Conservation (phyloP, 176 grass and related monocot genomes). For the Carex parvula region DNA sequence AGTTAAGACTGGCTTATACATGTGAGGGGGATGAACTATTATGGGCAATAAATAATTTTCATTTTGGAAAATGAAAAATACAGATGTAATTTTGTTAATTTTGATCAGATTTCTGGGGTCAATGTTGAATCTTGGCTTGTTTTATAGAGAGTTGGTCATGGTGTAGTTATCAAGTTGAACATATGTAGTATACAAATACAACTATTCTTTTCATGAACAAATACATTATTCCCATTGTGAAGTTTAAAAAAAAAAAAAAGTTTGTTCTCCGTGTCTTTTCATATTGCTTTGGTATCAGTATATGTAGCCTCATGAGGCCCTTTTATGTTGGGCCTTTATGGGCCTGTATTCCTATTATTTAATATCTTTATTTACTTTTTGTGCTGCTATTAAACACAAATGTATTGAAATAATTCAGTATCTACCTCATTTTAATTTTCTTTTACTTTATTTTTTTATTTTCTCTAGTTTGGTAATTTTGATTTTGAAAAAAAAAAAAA, state of each 20-base stretch:
- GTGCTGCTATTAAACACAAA: too few species aligned
- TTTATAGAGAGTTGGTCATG: conserved; percentile 10
- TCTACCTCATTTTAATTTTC: too few species aligned
- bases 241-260: background rate
- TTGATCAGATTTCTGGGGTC: conserved; percentile 13
- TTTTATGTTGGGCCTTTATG: too few species aligned
- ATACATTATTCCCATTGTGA: background rate
- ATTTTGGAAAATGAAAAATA: background rate
- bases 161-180: conserved; percentile 20
- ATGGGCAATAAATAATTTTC: background rate
- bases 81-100: conserved; percentile 22
- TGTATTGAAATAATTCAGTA: too few species aligned
- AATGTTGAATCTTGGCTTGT: conserved; percentile 16
- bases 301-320: background rate
- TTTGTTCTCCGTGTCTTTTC: background rate
- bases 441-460: too few species aligned
- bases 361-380: too few species aligned
- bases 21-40: conserved; percentile 19
- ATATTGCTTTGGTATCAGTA: background rate
- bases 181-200: background rate
- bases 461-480: background rate
- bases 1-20: conserved; percentile 59
- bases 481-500: background rate
- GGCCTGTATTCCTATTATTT: too few species aligned
- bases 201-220: conserved; percentile 7